Evolutionary conservation across 192 early-diverging fungal species (phyloP).

Genomic region (Allomyces arbusculus): DNA sequence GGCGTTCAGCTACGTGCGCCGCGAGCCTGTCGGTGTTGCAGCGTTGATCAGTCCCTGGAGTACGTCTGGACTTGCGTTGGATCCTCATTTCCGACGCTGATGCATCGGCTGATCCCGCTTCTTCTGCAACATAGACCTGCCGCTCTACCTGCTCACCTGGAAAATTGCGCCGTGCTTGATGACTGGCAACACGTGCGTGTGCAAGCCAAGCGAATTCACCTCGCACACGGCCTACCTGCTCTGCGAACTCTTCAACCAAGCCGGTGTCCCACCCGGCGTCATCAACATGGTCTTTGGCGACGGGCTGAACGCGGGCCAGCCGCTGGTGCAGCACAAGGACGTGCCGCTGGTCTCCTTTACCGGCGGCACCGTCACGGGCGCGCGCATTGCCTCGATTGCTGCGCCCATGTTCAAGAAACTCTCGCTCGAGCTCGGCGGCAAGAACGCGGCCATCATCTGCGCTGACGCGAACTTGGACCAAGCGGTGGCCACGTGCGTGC

Average conservation of each 20-base stretch:
- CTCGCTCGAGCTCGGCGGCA: slow-evolving; percentile 66
- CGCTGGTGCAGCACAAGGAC: slow-evolving; percentile 44
- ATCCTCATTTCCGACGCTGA: too few relatives aligned
- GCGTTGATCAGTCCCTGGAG: slow-evolving; percentile 66
- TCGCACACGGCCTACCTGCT: slow-evolving; percentile 41
- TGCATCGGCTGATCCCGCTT: neutral
- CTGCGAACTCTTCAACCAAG: slow-evolving; percentile 37
- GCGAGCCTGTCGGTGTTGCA: slow-evolving; percentile 47
- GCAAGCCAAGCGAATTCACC: slow-evolving; percentile 60
- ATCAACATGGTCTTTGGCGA: slow-evolving; percentile 66
- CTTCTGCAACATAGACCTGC: slow-evolving; percentile 6
- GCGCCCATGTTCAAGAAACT: slow-evolving; percentile 53
- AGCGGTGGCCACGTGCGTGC: slow-evolving; percentile 42
- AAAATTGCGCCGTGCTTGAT: slow-evolving; percentile 66
- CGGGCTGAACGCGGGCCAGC: slow-evolving; percentile 41
- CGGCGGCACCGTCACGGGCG: slow-evolving; percentile 46
- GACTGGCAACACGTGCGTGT: slow-evolving; percentile 47
- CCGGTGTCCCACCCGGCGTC: slow-evolving; percentile 58
- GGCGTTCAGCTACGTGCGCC: slow-evolving; percentile 28
- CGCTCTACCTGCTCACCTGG: slow-evolving; percentile 49
- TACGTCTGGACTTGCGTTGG: slow-evolving; percentile 8
- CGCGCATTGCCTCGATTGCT: slow-evolving; percentile 31
- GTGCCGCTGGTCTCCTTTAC: slow-evolving; percentile 60
- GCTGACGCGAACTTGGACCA: slow-evolving; percentile 52
- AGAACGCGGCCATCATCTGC: slow-evolving; percentile 61